Evolutionary conservation across 495 filamentous ascomycete species (phyloP).

Genomic region (Opeltia flavorubescens): DNA sequence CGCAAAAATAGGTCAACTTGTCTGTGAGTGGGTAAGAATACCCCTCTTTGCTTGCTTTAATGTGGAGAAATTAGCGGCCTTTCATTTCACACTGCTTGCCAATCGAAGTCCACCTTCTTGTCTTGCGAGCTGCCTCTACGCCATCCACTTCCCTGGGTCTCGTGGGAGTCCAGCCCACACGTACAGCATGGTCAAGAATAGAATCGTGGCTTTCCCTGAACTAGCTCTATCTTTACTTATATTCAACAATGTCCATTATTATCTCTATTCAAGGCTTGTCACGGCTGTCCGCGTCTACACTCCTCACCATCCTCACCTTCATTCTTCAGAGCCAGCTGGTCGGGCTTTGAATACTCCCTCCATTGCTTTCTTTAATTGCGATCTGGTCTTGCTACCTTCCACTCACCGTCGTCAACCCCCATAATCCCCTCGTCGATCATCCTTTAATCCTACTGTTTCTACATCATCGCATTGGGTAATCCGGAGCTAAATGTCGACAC

Average conservation of each 20-base stretch:
- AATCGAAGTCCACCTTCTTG: slow-evolving; percentile 4
- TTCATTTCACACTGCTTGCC: slow-evolving; percentile 1
- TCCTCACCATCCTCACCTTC: slow-evolving; percentile 8
- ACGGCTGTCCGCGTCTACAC: slow-evolving; percentile 17
- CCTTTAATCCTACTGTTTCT: too few relatives aligned
- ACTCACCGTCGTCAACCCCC: background rate
- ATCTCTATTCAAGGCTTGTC: slow-evolving; percentile 13
- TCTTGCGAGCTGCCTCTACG: background rate
- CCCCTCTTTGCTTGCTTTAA: background rate
- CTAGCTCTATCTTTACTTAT: slow-evolving; percentile 11
- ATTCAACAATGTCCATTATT: slow-evolving; percentile 12
- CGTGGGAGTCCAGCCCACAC: slow-evolving; percentile 1
- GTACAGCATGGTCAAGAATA: slow-evolving; percentile 13
- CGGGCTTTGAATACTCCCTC: slow-evolving; percentile 20
- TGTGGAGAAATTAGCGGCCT: background rate
- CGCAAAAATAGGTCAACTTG: slow-evolving; percentile 8
- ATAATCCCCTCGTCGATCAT: background rate
- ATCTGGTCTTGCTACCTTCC: slow-evolving; percentile 15
- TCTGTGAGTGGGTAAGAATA: slow-evolving; percentile 3
- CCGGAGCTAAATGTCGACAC: slow-evolving; percentile 19
- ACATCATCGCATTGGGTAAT: too few relatives aligned
- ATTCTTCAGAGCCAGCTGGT: slow-evolving; percentile 25
- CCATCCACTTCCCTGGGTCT: background rate
- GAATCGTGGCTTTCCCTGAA: slow-evolving; percentile 14
- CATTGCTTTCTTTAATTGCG: slow-evolving; percentile 14